Conservation (phyloP, 805 yeast species). For the Lipomyces oligophaga region DNA sequence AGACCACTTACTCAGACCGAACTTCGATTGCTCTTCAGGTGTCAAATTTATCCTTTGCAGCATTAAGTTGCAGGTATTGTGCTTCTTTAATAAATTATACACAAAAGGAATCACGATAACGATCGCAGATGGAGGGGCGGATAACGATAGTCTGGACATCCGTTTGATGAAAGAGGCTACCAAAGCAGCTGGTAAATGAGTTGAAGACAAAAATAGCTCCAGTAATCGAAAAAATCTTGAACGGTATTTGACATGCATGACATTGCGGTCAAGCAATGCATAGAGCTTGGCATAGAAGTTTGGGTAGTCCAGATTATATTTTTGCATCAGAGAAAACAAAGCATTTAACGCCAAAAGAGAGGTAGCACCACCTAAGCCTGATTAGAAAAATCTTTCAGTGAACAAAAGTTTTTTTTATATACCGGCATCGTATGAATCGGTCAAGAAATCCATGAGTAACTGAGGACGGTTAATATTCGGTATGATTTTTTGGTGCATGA, state of each 20-base stretch:
- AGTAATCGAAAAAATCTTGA: slow-evolving; percentile 84
- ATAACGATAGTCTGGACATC: slow-evolving; percentile 67
- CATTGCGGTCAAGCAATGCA: slow-evolving; percentile 66
- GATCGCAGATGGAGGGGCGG: slow-evolving; percentile 83
- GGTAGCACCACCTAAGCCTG: slow-evolving; percentile 47
- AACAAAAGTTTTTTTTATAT: too few relatives aligned
- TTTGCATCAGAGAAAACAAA: slow-evolving; percentile 76
- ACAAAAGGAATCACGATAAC: slow-evolving; percentile 86
- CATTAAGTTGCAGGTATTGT: slow-evolving; percentile 90
- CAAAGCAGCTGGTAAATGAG: slow-evolving; percentile 72
- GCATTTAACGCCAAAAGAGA: slow-evolving; percentile 84
- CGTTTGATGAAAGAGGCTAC: slow-evolving; percentile 87
- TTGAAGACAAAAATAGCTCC: slow-evolving; percentile 76
- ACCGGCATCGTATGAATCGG: slow-evolving; percentile 65
- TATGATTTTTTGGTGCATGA: slow-evolving; percentile 78
- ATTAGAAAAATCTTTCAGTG: slow-evolving; percentile 25
- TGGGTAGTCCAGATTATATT: slow-evolving; percentile 84
- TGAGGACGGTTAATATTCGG: slow-evolving; percentile 79
- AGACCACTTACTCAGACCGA: slow-evolving; percentile 10
- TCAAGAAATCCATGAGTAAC: slow-evolving; percentile 84
- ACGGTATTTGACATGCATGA: slow-evolving; percentile 74
- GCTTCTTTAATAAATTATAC: slow-evolving; percentile 82
- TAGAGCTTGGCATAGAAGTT: slow-evolving; percentile 81
- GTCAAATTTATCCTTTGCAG: slow-evolving; percentile 50
- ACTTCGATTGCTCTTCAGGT: slow-evolving; percentile 1